A percentile compares a stretch with the other conserved stretches of the same genome.
phyloP scores from a whole-genome alignment of 768 basidiomycete species.

The Suillus placidus region DNA sequence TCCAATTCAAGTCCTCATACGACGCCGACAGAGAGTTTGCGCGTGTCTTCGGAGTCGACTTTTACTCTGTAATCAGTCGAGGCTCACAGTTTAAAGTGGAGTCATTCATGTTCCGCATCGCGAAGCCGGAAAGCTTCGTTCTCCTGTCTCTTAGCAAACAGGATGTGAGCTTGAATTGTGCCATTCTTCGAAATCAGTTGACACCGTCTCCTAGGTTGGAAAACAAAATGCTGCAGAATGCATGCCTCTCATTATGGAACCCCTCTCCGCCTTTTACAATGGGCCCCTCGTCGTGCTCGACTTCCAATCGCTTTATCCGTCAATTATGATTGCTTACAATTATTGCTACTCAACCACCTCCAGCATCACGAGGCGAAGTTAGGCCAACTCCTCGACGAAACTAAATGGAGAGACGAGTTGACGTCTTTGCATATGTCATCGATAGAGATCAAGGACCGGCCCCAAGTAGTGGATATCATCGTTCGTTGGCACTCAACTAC shows the following conservation, averaged over 20 bases:
- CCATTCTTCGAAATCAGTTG: not conserved
- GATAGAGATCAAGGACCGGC: constrained; percentile 56
- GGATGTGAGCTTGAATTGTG: constrained; percentile 55
- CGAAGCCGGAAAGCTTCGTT: constrained; percentile 93
- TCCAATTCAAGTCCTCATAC: not conserved
- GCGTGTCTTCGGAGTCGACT: constrained; percentile 96
- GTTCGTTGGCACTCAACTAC: constrained; percentile 43
- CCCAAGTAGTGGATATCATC: constrained; percentile 66
- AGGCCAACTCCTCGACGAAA: constrained; percentile 75
- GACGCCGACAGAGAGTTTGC: constrained; percentile 80
- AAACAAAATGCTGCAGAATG: constrained; percentile 96
- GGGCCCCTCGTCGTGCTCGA: constrained; percentile 93
- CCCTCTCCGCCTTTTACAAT: constrained; percentile 88
- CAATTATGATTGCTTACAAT: constrained; percentile 98
- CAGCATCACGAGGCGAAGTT: constrained; percentile 63
- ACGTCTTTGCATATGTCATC: constrained; percentile 68
- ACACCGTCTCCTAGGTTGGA: constrained; percentile 67
- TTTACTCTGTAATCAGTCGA: constrained; percentile 90
- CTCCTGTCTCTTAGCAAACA: constrained; percentile 86
- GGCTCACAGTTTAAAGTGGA: constrained; percentile 99
- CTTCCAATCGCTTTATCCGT: constrained; percentile 96
- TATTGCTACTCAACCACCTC: constrained; percentile 88
- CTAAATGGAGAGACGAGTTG: constrained; percentile 87
- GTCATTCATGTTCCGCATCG: constrained; percentile 96
- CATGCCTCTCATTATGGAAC: constrained; percentile 95